A percentile compares a stretch with the other conserved stretches of the same genome.
These are phyloP conservation scores for Sergeia podlipaevii DNA, from an alignment of 208 protist species.

Conservation along the genomic window DNA sequence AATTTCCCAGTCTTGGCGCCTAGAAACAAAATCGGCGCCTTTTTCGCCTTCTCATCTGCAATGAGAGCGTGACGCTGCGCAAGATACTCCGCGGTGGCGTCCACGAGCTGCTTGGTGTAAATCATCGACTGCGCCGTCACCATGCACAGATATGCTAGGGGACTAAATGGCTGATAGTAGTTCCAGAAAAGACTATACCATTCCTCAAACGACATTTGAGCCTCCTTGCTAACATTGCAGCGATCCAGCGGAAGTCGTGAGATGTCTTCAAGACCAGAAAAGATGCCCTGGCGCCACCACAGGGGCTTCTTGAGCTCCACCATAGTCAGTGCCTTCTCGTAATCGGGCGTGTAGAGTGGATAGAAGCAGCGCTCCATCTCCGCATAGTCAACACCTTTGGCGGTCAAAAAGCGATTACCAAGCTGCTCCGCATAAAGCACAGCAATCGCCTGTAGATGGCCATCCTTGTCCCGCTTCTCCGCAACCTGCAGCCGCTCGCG, in stretches of 20 bases:
- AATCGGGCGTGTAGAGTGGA: conserved; percentile 59
- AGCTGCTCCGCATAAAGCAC: conserved; percentile 81
- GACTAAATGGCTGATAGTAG: conserved; percentile 81
- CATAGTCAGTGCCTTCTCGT: conserved; percentile 44
- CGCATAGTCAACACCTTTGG: conserved; percentile 50
- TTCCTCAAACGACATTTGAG: conserved; percentile 70
- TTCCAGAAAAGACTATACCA: conserved; percentile 90
- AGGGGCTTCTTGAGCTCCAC: conserved; percentile 55
- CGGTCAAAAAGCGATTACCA: conserved; percentile 63
- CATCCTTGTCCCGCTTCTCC: conserved; percentile 67
- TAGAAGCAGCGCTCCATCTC: conserved; percentile 85
- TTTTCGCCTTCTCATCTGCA: conserved; percentile 50
- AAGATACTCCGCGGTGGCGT: conserved; percentile 74
- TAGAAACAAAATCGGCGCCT: conserved; percentile 81
- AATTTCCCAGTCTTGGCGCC: conserved; percentile 74
- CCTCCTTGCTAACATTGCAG: conserved; percentile 59
- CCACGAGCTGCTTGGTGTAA: conserved; percentile 66
- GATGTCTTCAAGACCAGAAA: conserved; percentile 77
- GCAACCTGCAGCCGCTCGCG: conserved; percentile 68
- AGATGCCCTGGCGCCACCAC: conserved; percentile 68
- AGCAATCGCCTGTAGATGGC: conserved; percentile 74
- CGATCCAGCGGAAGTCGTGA: conserved; percentile 77
- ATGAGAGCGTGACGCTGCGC: conserved; percentile 66
- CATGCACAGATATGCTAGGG: conserved; percentile 73
- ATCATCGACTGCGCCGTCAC: conserved; percentile 71